Percentiles rank a stretch among this genome's conserved stretches.
Conservation (phyloP, 1,284 basidiomycete genomes). For the Rhodotorula sp. region DNA sequence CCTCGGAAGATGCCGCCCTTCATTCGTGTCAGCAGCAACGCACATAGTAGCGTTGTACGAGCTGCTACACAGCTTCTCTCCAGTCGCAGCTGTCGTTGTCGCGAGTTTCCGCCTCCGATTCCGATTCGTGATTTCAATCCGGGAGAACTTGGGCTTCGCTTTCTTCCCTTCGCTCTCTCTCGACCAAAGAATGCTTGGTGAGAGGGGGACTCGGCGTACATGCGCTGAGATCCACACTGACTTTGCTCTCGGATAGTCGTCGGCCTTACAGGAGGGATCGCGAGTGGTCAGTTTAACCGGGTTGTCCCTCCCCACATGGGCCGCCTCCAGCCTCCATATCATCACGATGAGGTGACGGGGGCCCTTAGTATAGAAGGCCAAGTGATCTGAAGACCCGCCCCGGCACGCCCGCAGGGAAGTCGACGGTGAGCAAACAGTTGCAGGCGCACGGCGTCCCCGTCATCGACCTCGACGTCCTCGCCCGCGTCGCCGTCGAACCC, state of each 20-base stretch:
- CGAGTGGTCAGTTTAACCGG: conserved; percentile 62
- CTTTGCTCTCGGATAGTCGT: conserved; percentile 61
- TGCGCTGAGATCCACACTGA: neutral
- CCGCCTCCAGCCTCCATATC: no score
- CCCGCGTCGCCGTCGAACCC: conserved; percentile 82
- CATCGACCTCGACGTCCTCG: conserved; percentile 89
- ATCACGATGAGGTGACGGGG: no score
- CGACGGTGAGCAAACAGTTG: conserved; percentile 79
- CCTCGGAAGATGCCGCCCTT: neutral
- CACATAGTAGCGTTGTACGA: neutral
- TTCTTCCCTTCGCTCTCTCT: neutral
- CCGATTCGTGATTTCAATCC: no score
- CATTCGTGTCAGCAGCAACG: neutral
- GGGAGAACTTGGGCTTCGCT: no score
- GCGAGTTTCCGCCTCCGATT: neutral
- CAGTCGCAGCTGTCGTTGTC: neutral
- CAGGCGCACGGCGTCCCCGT: conserved; percentile 65
- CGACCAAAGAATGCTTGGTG: neutral
- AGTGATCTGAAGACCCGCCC: no score
- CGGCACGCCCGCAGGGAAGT: conserved; percentile 58
- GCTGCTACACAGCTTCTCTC: neutral
- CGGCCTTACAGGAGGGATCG: conserved; percentile 94
- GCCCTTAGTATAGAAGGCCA: no score
- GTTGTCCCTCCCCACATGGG: neutral
- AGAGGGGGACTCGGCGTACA: no score